A percentile compares a stretch with the other conserved stretches of the same genome.
Conservation (phyloP, 2,329 filamentous ascomycete species). For the Aciculosporium take region DNA sequence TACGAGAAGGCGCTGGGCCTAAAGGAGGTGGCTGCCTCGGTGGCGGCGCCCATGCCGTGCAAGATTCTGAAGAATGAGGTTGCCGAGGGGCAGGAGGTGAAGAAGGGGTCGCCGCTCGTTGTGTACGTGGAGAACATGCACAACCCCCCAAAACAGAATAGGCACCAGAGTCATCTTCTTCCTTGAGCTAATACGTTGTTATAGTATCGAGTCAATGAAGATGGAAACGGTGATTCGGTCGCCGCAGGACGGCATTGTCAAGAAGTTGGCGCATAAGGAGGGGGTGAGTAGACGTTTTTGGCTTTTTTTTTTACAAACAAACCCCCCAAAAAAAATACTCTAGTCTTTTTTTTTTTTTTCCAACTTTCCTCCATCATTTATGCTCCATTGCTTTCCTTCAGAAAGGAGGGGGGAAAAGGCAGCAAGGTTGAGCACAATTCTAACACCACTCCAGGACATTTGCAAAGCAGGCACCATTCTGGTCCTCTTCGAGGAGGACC, state of each 20-base stretch:
- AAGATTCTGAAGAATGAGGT: constrained; percentile 90
- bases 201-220: constrained; percentile 73
- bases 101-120: constrained; percentile 74
- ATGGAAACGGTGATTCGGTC: constrained; percentile 77
- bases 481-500: constrained; percentile 52
- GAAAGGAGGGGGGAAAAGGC: not conserved
- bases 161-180: not conserved
- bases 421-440: not conserved
- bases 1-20: constrained; percentile 74
- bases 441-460: constrained; percentile 41
- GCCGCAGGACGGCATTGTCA: constrained; percentile 56
- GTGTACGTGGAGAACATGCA: constrained; percentile 40
- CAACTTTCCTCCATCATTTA: too few species aligned
- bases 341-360: not conserved
- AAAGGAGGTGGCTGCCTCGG: constrained; percentile 67
- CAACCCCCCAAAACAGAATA: not conserved
- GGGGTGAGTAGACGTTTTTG: constrained; percentile 40
- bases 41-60: constrained; percentile 91
- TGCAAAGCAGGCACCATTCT: constrained; percentile 64
- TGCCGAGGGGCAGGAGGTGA: constrained; percentile 63
- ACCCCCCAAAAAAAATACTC: not conserved
- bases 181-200: not conserved
- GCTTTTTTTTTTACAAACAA: not conserved
- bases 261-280: constrained; percentile 59
- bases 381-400: too few species aligned